Evolutionary conservation across 768 basidiomycete species (phyloP).

Genomic region (Heimioporus sp.): DNA sequence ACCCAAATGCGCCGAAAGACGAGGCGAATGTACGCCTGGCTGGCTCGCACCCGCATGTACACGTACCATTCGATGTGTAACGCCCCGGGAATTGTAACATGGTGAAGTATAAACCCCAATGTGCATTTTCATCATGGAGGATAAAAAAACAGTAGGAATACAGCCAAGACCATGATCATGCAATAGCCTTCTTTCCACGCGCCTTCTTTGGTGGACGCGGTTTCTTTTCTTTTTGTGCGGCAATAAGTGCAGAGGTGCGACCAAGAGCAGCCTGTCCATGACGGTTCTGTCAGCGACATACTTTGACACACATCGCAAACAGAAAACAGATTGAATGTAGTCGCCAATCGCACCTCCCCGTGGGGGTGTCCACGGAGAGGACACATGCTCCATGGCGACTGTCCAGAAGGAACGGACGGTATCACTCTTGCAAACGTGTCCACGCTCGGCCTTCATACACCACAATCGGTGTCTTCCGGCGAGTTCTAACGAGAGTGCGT

Average conservation of each 20-base stretch:
- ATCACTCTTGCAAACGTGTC: conserved; percentile 85
- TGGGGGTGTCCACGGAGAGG: conserved; percentile 28
- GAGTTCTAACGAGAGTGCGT: conserved; percentile 93
- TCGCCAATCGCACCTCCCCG: conserved; percentile 34
- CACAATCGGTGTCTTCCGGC: conserved; percentile 58
- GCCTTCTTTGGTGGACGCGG: conserved; percentile 62
- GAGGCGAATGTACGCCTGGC: too few relatives aligned
- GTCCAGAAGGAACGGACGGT: conserved; percentile 14
- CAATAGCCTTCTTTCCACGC: conserved; percentile 61
- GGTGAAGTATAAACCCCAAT: neutral
- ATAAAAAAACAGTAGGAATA: conserved; percentile 22
- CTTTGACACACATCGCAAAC: conserved; percentile 36
- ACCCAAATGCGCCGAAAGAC: too few relatives aligned
- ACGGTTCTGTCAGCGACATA: conserved; percentile 37
- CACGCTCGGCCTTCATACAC: conserved; percentile 87
- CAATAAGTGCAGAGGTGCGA: conserved; percentile 70
- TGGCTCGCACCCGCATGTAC: too few relatives aligned
- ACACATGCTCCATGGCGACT: conserved; percentile 15
- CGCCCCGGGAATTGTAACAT: too few relatives aligned
- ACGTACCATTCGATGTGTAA: too few relatives aligned
- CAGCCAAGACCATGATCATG: conserved; percentile 20
- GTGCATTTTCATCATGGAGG: conserved; percentile 17
- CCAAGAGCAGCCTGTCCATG: conserved; percentile 64
- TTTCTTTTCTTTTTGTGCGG: conserved; percentile 72
- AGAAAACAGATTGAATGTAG: conserved; percentile 12